These are phyloP conservation scores for Grosmannia serpens DNA, from an alignment of 2,329 filamentous ascomycete species.

Conservation along the genomic window DNA sequence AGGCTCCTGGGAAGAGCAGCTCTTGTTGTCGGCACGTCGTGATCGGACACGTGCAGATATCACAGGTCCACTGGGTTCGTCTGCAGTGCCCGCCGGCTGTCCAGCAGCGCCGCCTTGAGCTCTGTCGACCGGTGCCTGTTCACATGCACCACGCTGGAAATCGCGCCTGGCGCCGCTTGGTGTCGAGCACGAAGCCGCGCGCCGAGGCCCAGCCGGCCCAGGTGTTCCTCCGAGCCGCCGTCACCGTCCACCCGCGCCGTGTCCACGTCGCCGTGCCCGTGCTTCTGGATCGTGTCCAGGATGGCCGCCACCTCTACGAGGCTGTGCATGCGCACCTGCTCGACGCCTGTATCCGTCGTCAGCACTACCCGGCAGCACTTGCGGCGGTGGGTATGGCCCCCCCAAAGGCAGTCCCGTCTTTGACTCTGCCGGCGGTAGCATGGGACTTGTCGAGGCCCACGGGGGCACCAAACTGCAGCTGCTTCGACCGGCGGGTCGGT, in stretches of 20 bases:
- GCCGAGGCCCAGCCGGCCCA: constrained; percentile 27
- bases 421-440: too few relatives aligned
- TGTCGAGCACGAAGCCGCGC: constrained; percentile 17
- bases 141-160: constrained; percentile 2
- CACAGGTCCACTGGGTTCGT: constrained; percentile 17
- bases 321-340: constrained; percentile 18
- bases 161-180: constrained; percentile 10
- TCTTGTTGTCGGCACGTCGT: constrained; percentile 41
- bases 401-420: constrained; percentile 15
- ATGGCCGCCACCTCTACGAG: constrained; percentile 43
- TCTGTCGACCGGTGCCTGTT: constrained; percentile 12
- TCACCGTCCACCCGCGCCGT: constrained; percentile 54
- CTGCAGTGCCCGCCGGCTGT: constrained; percentile 13
- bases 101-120: constrained; percentile 10
- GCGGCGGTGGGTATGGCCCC: too few relatives aligned
- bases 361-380: too few relatives aligned
- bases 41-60: constrained; percentile 40
- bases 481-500: too few relatives aligned
- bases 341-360: constrained; percentile 8
- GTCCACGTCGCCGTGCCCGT: constrained; percentile 59
- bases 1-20: too few relatives aligned
- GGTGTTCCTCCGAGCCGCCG: constrained; percentile 48
- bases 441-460: too few relatives aligned
- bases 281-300: constrained; percentile 52
- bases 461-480: too few relatives aligned